A percentile compares a stretch with the other conserved stretches of the same genome.
These are phyloP conservation scores for Lasiodiplodia sp. DNA, from an alignment of 2,329 filamentous ascomycete genomes.

Conservation along the genomic window DNA sequence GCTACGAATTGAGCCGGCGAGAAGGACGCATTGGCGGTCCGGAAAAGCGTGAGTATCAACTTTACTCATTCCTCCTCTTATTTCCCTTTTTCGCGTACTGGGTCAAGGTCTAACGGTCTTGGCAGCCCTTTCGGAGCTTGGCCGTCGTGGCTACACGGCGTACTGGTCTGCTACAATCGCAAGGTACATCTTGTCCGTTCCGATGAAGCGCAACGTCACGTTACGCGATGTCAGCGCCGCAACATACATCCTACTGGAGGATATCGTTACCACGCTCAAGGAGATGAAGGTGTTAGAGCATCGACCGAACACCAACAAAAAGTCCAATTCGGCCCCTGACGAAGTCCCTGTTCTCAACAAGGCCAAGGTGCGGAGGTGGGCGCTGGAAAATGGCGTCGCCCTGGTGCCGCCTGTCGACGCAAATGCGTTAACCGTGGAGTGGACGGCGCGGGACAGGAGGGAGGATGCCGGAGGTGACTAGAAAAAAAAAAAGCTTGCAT, in stretches of 20 bases:
- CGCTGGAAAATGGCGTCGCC: slow-evolving; percentile 22
- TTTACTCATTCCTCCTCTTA: not conserved
- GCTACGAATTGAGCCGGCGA: slow-evolving; percentile 86
- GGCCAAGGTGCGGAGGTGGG: slow-evolving; percentile 28
- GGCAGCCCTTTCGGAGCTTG: slow-evolving; percentile 78
- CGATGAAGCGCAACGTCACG: slow-evolving; percentile 62
- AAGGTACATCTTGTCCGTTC: slow-evolving; percentile 63
- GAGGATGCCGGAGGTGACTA: slow-evolving; percentile 7
- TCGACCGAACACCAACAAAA: slow-evolving; percentile 9
- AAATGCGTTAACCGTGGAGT: slow-evolving; percentile 12
- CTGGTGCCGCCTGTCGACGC: slow-evolving; percentile 25
- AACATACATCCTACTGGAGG: slow-evolving; percentile 86
- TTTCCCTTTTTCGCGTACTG: not conserved
- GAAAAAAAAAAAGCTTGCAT: not conserved
- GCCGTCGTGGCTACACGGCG: slow-evolving; percentile 79
- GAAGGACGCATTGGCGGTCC: slow-evolving; percentile 88
- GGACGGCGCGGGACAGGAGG: slow-evolving; percentile 15
- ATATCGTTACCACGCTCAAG: slow-evolving; percentile 78
- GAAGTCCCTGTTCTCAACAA: slow-evolving; percentile 24
- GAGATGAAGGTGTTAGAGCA: slow-evolving; percentile 67
- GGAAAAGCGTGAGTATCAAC: slow-evolving; percentile 69
- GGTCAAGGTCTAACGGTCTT: not conserved
- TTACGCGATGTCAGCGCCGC: slow-evolving; percentile 75
- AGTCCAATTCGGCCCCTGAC: slow-evolving; percentile 4
- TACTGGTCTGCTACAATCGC: slow-evolving; percentile 89